These are phyloP conservation scores for Serendipita vermifera DNA, from an alignment of 768 basidiomycete species.

Conservation along the genomic window DNA sequence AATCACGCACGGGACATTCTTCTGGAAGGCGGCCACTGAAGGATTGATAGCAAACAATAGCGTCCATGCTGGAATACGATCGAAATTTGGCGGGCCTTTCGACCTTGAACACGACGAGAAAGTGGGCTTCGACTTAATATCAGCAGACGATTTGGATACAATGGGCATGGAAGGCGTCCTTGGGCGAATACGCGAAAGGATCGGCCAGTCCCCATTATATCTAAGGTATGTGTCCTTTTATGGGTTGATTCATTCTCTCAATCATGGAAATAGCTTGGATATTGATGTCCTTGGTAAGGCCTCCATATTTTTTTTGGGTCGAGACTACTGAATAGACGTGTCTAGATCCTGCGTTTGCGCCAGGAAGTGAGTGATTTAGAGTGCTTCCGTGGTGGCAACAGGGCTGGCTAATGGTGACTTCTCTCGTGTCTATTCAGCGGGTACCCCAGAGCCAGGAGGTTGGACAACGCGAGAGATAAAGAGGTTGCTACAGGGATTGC, in stretches of 20 bases:
- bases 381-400: not conserved
- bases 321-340: conserved; percentile 32
- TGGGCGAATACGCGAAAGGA: conserved; percentile 50
- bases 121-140: conserved; percentile 68
- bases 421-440: conserved; percentile 34
- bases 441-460: conserved; percentile 74
- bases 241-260: not conserved
- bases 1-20: conserved; percentile 79
- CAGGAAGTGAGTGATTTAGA: conserved; percentile 43
- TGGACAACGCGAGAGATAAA: conserved; percentile 78
- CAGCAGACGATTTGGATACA: conserved; percentile 75
- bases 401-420: not conserved
- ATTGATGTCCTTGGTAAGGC: conserved; percentile 65
- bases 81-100: conserved; percentile 56
- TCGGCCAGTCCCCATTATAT: conserved; percentile 67
- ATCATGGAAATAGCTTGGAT: conserved; percentile 40
- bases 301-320: not conserved
- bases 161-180: conserved; percentile 59
- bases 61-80: conserved; percentile 77
- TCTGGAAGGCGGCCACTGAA: conserved; percentile 64
- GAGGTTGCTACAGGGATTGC: conserved; percentile 64
- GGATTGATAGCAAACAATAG: conserved; percentile 59
- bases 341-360: conserved; percentile 63
- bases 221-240: conserved; percentile 42
- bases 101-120: conserved; percentile 57